Percentiles rank a stretch among this genome's conserved stretches.
These are phyloP conservation scores for Eucalyptus leucophloia DNA, from an alignment of 345 rosid species.

Conservation along the genomic window DNA sequence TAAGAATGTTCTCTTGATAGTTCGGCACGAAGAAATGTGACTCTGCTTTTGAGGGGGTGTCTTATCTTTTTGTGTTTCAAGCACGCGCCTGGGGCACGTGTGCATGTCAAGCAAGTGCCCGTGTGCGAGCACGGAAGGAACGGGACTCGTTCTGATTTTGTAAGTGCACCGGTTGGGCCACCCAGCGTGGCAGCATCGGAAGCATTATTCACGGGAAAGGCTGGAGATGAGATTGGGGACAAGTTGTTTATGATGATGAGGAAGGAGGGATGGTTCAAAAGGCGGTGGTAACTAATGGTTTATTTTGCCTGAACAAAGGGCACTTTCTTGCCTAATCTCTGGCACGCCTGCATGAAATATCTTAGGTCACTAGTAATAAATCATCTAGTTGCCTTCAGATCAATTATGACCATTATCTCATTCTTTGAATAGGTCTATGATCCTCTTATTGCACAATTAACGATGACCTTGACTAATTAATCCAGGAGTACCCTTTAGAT, in stretches of 20 bases:
- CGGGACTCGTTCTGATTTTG: not conserved
- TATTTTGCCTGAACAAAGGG: not conserved
- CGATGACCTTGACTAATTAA: no score
- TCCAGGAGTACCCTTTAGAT: no score
- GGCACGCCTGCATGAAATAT: no score
- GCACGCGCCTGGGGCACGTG: not conserved
- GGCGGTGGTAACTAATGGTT: not conserved
- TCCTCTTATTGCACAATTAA: no score
- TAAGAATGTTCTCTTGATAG: not conserved
- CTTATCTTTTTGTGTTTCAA: not conserved
- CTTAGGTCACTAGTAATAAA: no score
- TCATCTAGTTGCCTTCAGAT: no score
- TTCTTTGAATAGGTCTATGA: no score
- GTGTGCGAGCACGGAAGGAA: fast-evolving
- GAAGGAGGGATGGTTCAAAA: not conserved
- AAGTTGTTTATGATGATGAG: not conserved
- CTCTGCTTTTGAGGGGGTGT: not conserved
- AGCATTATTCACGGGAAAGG: not conserved
- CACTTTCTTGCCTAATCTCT: no score
- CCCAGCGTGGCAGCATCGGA: not conserved
- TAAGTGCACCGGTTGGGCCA: not conserved
- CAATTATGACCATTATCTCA: no score
- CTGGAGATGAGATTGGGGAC: not conserved
- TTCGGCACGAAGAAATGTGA: not conserved
- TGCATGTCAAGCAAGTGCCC: not conserved